These are phyloP conservation scores for Cenchrus fungigraminus DNA, from an alignment of 176 grass and related monocot genomes.

Conservation along the genomic window DNA sequence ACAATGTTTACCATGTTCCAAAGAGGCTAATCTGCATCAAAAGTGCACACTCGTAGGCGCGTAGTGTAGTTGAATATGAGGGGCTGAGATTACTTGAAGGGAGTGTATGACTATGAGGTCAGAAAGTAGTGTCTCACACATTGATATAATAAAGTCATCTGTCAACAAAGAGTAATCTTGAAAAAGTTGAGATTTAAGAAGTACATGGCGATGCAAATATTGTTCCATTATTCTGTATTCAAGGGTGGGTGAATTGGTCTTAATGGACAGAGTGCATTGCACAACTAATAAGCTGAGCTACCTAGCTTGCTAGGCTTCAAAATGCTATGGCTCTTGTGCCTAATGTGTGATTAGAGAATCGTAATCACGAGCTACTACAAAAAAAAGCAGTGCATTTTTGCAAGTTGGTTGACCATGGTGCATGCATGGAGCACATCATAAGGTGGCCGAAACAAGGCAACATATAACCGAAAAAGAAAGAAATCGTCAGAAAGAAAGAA, in stretches of 20 bases:
- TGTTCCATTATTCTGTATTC: background rate
- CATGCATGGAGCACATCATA: conserved; percentile 1
- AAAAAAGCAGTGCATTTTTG: conserved; percentile 12
- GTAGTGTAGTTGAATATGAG: too few relatives aligned
- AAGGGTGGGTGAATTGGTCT: background rate
- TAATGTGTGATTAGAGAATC: conserved; percentile 36
- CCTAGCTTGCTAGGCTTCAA: conserved; percentile 16
- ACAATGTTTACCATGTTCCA: background rate
- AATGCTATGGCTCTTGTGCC: background rate
- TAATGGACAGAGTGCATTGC: background rate
- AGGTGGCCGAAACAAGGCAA: background rate
- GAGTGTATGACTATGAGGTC: background rate
- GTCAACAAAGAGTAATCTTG: background rate
- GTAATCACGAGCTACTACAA: background rate
- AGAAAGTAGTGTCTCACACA: background rate
- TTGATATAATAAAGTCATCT: background rate
- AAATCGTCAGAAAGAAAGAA: background rate
- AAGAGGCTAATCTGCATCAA: background rate
- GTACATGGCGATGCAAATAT: background rate
- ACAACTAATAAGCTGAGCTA: background rate
- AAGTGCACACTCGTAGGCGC: background rate
- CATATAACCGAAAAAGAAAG: background rate
- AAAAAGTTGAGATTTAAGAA: background rate
- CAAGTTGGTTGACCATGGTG: conserved; percentile 44
- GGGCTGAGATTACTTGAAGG: background rate